These are phyloP conservation scores for Diophrys sp. DNA, from an alignment of 73 alveolate genomes.

Conservation along the genomic window DNA sequence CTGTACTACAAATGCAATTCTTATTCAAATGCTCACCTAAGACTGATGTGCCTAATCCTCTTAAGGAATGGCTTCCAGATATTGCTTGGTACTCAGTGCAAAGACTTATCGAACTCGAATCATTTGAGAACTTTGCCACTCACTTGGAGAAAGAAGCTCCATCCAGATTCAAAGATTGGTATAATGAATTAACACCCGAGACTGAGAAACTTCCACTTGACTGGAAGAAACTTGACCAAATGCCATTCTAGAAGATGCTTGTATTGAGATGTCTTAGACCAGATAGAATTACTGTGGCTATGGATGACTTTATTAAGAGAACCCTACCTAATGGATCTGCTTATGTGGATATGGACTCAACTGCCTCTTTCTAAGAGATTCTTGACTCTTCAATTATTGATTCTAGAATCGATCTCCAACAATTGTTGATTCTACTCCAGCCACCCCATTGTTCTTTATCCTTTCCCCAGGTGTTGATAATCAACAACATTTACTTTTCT, in stretches of 20 bases:
- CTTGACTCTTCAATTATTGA: slow-evolving; percentile 90
- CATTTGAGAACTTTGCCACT: slow-evolving; percentile 93
- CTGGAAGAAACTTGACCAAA: slow-evolving; percentile 97
- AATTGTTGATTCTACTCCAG: slow-evolving; percentile 90
- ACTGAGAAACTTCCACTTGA: slow-evolving; percentile 99
- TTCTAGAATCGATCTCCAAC: no score
- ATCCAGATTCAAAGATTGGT: slow-evolving; percentile 99
- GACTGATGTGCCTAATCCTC: slow-evolving; percentile 95
- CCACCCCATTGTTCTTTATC: slow-evolving; percentile 99
- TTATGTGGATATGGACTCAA: slow-evolving; percentile 88
- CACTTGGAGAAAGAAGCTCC: slow-evolving; percentile 99
- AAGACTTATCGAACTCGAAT: slow-evolving; percentile 96
- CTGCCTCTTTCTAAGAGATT: slow-evolving; percentile 87
- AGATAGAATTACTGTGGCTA: slow-evolving; percentile 97
- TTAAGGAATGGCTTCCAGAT: slow-evolving; percentile 96
- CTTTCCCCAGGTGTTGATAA: slow-evolving; percentile 99
- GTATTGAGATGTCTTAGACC: slow-evolving; percentile 98
- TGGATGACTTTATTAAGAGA: slow-evolving; percentile 94
- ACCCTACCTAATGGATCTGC: slow-evolving; percentile 78
- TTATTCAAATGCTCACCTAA: slow-evolving; percentile 87
- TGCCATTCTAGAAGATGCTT: slow-evolving; percentile 98
- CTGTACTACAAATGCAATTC: slow-evolving; percentile 80
- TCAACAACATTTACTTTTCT: no score
- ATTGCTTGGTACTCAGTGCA: slow-evolving; percentile 97
- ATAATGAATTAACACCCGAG: slow-evolving; percentile 98